These are phyloP conservation scores for Bjerkandera adusta DNA, from an alignment of 1,284 basidiomycete genomes.

Conservation along the genomic window DNA sequence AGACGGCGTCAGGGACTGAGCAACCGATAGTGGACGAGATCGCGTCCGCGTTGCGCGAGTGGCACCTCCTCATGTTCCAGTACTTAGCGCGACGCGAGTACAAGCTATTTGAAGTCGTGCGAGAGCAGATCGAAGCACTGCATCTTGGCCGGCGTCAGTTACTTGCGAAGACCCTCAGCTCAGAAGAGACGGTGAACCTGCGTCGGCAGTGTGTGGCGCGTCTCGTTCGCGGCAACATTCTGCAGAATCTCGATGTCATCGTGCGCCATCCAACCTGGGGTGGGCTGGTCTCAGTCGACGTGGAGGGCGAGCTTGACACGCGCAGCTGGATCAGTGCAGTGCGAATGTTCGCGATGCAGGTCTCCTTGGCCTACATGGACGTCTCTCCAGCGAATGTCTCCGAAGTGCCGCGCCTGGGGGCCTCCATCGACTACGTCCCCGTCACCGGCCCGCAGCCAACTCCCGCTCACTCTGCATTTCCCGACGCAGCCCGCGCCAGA, in stretches of 20 bases:
- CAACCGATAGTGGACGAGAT: conserved; percentile 98
- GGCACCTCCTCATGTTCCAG: conserved; percentile 89
- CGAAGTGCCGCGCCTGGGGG: conserved; percentile 23
- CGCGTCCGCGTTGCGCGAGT: conserved; percentile 93
- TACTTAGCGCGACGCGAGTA: conserved; percentile 91
- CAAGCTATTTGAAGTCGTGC: conserved; percentile 83
- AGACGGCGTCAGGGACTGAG: conserved; percentile 75
- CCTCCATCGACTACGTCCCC: conserved; percentile 36
- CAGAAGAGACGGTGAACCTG: conserved; percentile 83
- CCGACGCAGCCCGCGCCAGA: conserved; percentile 36
- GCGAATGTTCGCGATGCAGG: conserved; percentile 88
- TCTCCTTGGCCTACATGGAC: conserved; percentile 79
- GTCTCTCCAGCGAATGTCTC: conserved; percentile 36
- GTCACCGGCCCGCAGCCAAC: conserved; percentile 53
- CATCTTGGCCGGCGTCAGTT: conserved; percentile 89
- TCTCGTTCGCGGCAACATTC: conserved; percentile 88
- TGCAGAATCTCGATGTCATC: conserved; percentile 92
- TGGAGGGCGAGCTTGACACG: conserved; percentile 71
- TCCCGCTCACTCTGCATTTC: conserved; percentile 71
- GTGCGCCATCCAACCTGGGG: conserved; percentile 93
- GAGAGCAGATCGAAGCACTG: conserved; percentile 88
- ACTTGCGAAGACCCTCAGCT: conserved; percentile 84
- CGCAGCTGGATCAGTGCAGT: conserved; percentile 84
- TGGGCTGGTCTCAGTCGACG: conserved; percentile 82
- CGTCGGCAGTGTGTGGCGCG: conserved; percentile 86